Evolutionary conservation across 768 basidiomycete species (phyloP).

Genomic region (Basidioascus undulatus): DNA sequence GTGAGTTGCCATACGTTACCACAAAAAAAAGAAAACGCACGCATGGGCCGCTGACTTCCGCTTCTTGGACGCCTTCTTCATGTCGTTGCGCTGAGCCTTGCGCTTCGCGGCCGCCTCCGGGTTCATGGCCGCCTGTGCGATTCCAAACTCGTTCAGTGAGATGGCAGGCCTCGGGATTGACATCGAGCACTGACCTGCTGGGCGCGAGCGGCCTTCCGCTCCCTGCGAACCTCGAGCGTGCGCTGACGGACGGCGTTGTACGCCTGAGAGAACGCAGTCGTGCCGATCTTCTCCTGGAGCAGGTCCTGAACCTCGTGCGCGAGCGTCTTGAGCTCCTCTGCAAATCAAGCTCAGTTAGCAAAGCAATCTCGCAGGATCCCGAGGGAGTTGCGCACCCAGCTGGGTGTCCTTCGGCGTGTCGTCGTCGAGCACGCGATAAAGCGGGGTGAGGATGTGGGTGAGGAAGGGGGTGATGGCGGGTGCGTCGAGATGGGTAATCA

Average conservation of each 20-base stretch:
- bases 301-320: constrained; percentile 68
- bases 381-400: constrained; percentile 34
- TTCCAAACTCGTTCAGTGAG: neutral
- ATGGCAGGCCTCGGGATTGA: neutral
- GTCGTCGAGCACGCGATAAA: constrained; percentile 70
- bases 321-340: constrained; percentile 62
- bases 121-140: constrained; percentile 35
- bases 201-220: constrained; percentile 38
- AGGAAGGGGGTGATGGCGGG: constrained; percentile 39
- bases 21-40: too few species aligned
- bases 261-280: constrained; percentile 49
- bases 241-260: constrained; percentile 64
- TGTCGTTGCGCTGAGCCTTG: constrained; percentile 40
- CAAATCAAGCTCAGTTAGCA: neutral
- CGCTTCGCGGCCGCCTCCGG: constrained; percentile 54
- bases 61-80: constrained; percentile 70
- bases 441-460: constrained; percentile 59
- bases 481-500: constrained; percentile 45
- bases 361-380: too few species aligned
- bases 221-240: constrained; percentile 38
- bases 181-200: constrained; percentile 21
- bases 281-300: constrained; percentile 63
- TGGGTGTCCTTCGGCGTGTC: constrained; percentile 52
- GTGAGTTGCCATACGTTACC: too few species aligned
- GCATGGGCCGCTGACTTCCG: constrained; percentile 28